phyloP scores from a whole-genome alignment of 768 basidiomycete genomes.

The Trametes gibbosa region DNA sequence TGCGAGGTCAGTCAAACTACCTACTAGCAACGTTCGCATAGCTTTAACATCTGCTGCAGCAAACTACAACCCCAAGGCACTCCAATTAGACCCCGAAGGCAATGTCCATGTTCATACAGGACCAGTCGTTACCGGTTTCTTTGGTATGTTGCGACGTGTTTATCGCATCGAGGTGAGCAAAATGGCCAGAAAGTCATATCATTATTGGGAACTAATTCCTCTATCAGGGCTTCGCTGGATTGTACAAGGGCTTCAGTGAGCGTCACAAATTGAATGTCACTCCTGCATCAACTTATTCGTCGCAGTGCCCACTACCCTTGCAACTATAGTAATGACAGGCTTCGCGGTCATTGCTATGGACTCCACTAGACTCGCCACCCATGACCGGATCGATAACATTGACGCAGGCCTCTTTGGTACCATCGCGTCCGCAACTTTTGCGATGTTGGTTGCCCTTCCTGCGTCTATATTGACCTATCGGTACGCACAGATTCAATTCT shows the following conservation, averaged over 20 bases:
- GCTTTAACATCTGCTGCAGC: constrained; percentile 2
- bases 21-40: not conserved
- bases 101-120: constrained; percentile 69
- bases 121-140: constrained; percentile 73
- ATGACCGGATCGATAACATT: constrained; percentile 65
- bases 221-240: constrained; percentile 59
- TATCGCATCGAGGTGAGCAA: constrained; percentile 64
- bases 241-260: constrained; percentile 79
- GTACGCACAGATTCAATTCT: constrained; percentile 36
- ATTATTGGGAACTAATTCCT: not conserved
- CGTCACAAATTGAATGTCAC: not conserved
- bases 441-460: constrained; percentile 67
- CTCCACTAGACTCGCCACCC: constrained; percentile 50
- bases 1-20: constrained; percentile 46
- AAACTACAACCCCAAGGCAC: constrained; percentile 83
- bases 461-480: constrained; percentile 74
- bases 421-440: constrained; percentile 58
- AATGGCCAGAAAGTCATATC: not conserved
- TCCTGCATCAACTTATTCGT: constrained; percentile 27
- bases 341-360: constrained; percentile 60
- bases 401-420: constrained; percentile 56
- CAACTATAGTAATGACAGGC: constrained; percentile 53
- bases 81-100: constrained; percentile 76
- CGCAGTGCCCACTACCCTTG: constrained; percentile 47
- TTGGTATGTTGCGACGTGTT: constrained; percentile 71